phyloP scores from a whole-genome alignment of 108 stramenopile genomes.

The Stephanodiscus minutulus region DNA sequence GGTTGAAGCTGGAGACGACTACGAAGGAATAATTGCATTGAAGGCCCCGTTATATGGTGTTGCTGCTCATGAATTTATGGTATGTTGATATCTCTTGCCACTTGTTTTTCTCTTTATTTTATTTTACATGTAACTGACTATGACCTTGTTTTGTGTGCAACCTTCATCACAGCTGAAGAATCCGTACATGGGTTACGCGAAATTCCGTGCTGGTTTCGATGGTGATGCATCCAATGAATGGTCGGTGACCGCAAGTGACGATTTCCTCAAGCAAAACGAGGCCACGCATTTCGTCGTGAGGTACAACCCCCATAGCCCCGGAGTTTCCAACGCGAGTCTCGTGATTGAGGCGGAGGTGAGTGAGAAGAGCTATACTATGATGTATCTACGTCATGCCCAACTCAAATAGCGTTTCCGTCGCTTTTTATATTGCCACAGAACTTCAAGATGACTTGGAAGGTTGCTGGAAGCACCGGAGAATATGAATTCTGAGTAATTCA shows the following conservation, averaged over 20 bases:
- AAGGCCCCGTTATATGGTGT: conserved; percentile 52
- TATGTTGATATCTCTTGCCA: conserved; percentile 18
- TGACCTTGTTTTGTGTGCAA: not conserved
- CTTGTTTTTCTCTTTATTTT: not conserved
- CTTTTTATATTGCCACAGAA: conserved; percentile 30
- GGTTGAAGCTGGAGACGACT: conserved; percentile 43
- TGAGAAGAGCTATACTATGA: not conserved
- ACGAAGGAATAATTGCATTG: conserved; percentile 67
- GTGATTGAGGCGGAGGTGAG: conserved; percentile 78
- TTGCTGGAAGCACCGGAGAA: conserved; percentile 68
- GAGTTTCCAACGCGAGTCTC: conserved; percentile 60
- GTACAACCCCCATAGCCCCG: conserved; percentile 67
- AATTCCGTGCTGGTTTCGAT: conserved; percentile 80
- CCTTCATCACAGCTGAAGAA: conserved; percentile 48
- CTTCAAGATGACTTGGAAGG: conserved; percentile 83
- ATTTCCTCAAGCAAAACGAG: conserved; percentile 60
- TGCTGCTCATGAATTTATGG: conserved; percentile 60
- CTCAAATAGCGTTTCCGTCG: not conserved
- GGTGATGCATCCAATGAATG: conserved; percentile 62
- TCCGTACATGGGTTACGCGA: conserved; percentile 86
- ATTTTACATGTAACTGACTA: not conserved
- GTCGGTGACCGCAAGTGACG: conserved; percentile 69
- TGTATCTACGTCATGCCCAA: not conserved
- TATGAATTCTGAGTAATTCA: conserved; percentile 44
- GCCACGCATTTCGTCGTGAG: conserved; percentile 65